Evolutionary conservation across 2,329 filamentous ascomycete genomes (phyloP), one percentile per base, ranked within the genome.

Genomic region (Pyrenochaeta sp.): DNA sequence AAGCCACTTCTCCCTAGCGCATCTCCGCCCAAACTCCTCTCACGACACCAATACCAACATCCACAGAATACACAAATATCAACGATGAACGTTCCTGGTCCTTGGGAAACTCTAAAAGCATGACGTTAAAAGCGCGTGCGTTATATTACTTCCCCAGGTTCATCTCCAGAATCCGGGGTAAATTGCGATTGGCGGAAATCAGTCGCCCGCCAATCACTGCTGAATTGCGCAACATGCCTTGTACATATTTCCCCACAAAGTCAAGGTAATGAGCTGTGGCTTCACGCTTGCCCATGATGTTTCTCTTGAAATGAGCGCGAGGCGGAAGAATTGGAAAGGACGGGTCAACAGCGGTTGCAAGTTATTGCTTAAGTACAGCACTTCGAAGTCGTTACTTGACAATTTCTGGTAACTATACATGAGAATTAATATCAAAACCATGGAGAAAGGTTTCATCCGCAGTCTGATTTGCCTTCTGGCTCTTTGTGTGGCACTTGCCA

Each of bases 161-260:
- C 46, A 19, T 30, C 29, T n/a, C 23, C 21, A 35, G 7, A 27
- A 3, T 22, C 36, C 15, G 37, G 37, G 43, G 34, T 22, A 31
- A 31, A 28, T 8, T 3, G 15, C 20, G n/a, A 32, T 27, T 22
- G 29, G 34, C 35, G 45, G 45, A 49, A 43, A 5, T 27, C 26
- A 13, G 30, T 22, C 7, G 26, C 37, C 49, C 49, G 41, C 49
- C 45, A 52, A 52, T 52, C 41, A 50, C 13, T 11, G 7, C 37
- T 31, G 14, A 9, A 13, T 7, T 23, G 23, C 34, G 24, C 15
- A 27, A 11, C 32, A 40, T 24, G 18, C n/a, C n/a, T n/a, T n/a
- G n/a, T n/a, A n/a, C 13, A 34, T 27, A 19, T 23, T 42, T 44
- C 36, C 40, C 32, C 36, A 20, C 40, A 40, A 41, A 40, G 11